These are phyloP conservation scores for Euphorbia schlechtendalii DNA, from an alignment of 441 rosid genomes.

Conservation along the genomic window DNA sequence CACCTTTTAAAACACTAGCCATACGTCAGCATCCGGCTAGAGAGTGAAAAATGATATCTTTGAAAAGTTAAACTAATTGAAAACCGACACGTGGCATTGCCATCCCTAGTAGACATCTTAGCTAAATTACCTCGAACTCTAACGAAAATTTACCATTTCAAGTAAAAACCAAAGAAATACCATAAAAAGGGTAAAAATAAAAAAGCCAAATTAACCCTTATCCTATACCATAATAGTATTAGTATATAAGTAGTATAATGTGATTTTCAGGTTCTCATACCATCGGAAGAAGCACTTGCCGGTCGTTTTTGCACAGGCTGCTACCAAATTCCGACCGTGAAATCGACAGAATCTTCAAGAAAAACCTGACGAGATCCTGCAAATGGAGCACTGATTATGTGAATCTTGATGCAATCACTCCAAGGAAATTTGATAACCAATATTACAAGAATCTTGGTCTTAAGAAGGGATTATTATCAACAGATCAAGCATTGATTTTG, in stretches of 20 bases:
- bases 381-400: conserved; percentile 20
- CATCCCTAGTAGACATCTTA: too few relatives aligned
- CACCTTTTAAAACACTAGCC: too few relatives aligned
- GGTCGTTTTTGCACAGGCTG: conserved; percentile 29
- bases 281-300: conserved; percentile 39
- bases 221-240: too few relatives aligned
- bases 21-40: too few relatives aligned
- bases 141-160: too few relatives aligned
- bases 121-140: too few relatives aligned
- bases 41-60: too few relatives aligned
- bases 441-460: conserved; percentile 35
- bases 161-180: too few relatives aligned
- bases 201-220: too few relatives aligned
- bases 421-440: conserved; percentile 27
- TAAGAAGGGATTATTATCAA: conserved; percentile 34
- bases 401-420: conserved; percentile 39
- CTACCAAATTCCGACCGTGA: conserved; percentile 29
- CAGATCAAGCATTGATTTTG: conserved; percentile 32
- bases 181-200: too few relatives aligned
- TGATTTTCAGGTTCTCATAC: conserved; percentile 36
- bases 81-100: too few relatives aligned
- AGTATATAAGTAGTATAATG: background rate
- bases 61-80: too few relatives aligned
- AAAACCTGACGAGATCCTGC: conserved; percentile 26
- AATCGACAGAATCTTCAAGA: conserved; percentile 24